Percentiles rank a stretch among this genome's conserved stretches.
phyloP scores from a whole-genome alignment of 805 yeast genomes.

The Pichia rugopelliculosa region DNA sequence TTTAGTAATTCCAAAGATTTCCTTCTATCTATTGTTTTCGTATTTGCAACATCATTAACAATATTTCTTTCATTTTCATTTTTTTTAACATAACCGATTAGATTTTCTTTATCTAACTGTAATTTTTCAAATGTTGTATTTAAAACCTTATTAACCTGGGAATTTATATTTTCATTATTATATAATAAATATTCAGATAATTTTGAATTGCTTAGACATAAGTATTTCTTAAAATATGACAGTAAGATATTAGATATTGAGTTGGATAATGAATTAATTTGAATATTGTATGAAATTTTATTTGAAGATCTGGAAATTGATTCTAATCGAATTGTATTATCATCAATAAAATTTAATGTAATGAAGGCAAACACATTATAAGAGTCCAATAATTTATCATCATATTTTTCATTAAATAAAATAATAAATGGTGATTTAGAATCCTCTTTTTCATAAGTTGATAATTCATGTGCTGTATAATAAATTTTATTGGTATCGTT shows the following conservation, averaged over 20 bases:
- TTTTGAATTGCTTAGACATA: slow-evolving; percentile 30
- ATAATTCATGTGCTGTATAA: slow-evolving; percentile 62
- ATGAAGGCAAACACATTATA: slow-evolving; percentile 22
- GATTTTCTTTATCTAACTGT: neutral
- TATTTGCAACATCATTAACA: slow-evolving; percentile 6
- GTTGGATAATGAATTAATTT: slow-evolving; percentile 28
- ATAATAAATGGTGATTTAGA: slow-evolving; percentile 58
- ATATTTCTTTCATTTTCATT: slow-evolving; percentile 9
- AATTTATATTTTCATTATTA: slow-evolving; percentile 23
- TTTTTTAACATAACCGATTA: slow-evolving; percentile 10
- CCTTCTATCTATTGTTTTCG: slow-evolving; percentile 9
- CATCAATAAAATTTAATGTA: slow-evolving; percentile 18
- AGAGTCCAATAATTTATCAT: slow-evolving; percentile 27
- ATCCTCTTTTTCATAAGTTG: slow-evolving; percentile 44
- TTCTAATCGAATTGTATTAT: slow-evolving; percentile 19
- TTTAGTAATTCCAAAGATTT: slow-evolving; percentile 19
- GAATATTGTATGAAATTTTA: slow-evolving; percentile 21
- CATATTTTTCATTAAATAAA: slow-evolving; percentile 51
- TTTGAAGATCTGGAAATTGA: slow-evolving; percentile 22
- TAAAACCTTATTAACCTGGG: slow-evolving; percentile 7
- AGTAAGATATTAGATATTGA: slow-evolving; percentile 34
- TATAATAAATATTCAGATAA: slow-evolving; percentile 23
- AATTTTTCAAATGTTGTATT: neutral
- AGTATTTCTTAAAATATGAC: slow-evolving; percentile 26
- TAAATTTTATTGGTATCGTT: slow-evolving; percentile 30